These are phyloP conservation scores for Sarocladium strictum DNA, from an alignment of 2,329 filamentous ascomycete genomes.

Conservation along the genomic window DNA sequence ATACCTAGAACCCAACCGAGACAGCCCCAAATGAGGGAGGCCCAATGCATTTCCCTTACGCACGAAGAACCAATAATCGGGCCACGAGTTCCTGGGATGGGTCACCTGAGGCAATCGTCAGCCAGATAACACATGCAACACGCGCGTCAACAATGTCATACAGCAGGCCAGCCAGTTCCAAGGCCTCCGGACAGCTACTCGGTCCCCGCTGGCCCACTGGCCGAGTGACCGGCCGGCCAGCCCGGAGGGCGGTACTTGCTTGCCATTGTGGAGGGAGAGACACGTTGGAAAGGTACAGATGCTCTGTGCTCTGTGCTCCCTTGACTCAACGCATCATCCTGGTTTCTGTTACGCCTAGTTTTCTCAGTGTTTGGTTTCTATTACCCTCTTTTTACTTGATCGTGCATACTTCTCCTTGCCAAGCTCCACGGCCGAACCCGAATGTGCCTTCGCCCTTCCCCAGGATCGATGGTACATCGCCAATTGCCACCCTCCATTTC, in stretches of 20 bases:
- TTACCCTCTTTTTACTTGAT: constrained; percentile 29
- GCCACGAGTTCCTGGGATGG: neutral
- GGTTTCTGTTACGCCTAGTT: constrained; percentile 15
- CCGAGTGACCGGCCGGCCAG: constrained; percentile 2
- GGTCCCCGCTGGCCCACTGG: constrained; percentile 2
- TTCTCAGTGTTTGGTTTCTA: constrained; percentile 19
- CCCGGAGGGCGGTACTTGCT: neutral
- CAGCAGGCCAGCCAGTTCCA: neutral
- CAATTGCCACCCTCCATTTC: neutral
- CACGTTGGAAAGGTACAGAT: neutral
- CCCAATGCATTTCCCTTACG: neutral
- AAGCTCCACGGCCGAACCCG: constrained; percentile 12
- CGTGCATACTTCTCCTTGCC: constrained; percentile 21
- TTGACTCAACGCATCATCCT: neutral
- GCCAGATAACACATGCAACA: neutral
- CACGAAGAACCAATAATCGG: neutral
- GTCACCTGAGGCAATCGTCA: neutral
- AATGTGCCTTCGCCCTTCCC: neutral
- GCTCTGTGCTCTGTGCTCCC: neutral
- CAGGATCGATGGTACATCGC: constrained; percentile 1
- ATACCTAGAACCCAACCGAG: neutral
- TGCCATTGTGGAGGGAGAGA: neutral
- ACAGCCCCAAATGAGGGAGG: neutral
- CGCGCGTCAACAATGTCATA: neutral
- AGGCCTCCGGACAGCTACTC: neutral